Evolutionary conservation across 2,329 filamentous ascomycete species (phyloP).

Genomic region (Pseudocercospora crystallina): DNA sequence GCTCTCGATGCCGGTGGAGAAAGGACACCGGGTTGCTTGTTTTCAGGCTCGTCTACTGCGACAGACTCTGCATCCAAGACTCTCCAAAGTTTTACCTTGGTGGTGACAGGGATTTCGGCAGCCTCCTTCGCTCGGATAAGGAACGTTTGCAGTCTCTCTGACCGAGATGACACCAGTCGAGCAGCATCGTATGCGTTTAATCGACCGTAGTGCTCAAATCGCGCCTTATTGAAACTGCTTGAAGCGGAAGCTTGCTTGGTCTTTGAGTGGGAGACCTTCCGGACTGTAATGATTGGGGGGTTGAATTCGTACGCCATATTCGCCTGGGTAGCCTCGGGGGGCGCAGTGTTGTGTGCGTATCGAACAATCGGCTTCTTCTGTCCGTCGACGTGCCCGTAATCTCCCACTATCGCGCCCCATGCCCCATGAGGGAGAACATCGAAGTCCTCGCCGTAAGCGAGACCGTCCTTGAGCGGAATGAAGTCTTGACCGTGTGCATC

Average conservation of each 20-base stretch:
- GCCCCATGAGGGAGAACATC: constrained; percentile 75
- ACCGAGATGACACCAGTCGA: constrained; percentile 69
- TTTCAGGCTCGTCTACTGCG: constrained; percentile 27
- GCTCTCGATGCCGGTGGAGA: constrained; percentile 45
- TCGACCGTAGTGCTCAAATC: constrained; percentile 22
- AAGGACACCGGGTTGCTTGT: constrained; percentile 37
- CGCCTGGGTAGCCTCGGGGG: constrained; percentile 52
- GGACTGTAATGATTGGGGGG: constrained; percentile 79
- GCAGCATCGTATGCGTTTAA: constrained; percentile 54
- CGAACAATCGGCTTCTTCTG: constrained; percentile 69
- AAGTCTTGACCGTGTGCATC: constrained; percentile 47
- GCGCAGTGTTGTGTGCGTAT: constrained; percentile 73
- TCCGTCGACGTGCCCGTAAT: constrained; percentile 74
- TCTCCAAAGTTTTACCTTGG: constrained; percentile 76
- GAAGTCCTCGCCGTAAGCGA: constrained; percentile 66
- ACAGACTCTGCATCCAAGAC: constrained; percentile 50
- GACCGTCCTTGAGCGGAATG: constrained; percentile 69
- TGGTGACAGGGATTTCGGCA: constrained; percentile 64
- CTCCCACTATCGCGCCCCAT: constrained; percentile 76
- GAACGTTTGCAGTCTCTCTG: constrained; percentile 71
- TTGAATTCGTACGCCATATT: constrained; percentile 81
- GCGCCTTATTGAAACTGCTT: too few relatives aligned
- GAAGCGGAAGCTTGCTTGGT: too few relatives aligned
- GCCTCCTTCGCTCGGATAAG: constrained; percentile 70
- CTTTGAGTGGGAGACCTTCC: constrained; percentile 65